A percentile compares a stretch with the other conserved stretches of the same genome.
Conservation (phyloP, 441 rosid species). For the Isatis lusitanica region DNA sequence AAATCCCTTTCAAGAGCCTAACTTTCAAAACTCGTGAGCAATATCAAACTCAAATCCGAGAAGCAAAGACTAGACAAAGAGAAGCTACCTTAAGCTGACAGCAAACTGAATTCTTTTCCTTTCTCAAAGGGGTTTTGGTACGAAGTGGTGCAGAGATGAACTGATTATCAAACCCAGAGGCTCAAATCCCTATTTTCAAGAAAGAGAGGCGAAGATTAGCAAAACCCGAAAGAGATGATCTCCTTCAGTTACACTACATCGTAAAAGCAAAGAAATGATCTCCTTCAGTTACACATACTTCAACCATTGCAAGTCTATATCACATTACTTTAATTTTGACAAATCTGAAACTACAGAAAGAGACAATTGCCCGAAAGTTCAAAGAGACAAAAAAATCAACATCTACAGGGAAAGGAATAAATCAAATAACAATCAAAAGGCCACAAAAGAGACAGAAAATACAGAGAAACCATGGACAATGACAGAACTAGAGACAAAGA, state of each 20-base stretch:
- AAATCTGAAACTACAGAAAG: neutral
- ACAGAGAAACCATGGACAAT: conserved; percentile 3
- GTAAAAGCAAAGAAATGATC: neutral
- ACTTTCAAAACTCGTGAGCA: too few species aligned
- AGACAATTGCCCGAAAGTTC: neutral
- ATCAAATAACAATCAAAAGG: neutral
- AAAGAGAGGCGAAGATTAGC: too few species aligned
- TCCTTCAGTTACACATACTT: conserved; percentile 14
- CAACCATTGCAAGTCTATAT: neutral
- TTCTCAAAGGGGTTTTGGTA: too few species aligned
- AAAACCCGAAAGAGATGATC: too few species aligned
- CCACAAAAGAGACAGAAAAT: neutral
- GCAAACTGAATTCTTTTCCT: too few species aligned
- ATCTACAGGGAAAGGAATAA: neutral
- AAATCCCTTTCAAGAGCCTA: too few species aligned
- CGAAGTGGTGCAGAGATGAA: too few species aligned
- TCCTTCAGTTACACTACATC: neutral
- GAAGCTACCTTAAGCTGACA: too few species aligned
- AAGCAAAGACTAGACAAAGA: too few species aligned
- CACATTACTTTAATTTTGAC: neutral
- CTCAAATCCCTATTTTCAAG: too few species aligned
- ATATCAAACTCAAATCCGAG: too few species aligned
- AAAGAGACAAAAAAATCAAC: neutral
- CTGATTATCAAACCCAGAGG: too few species aligned
- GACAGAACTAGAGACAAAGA: conserved; percentile 25